phyloP scores from a whole-genome alignment of 2,329 filamentous ascomycete species.

The Teratosphaeria pseudoeucalypti region DNA sequence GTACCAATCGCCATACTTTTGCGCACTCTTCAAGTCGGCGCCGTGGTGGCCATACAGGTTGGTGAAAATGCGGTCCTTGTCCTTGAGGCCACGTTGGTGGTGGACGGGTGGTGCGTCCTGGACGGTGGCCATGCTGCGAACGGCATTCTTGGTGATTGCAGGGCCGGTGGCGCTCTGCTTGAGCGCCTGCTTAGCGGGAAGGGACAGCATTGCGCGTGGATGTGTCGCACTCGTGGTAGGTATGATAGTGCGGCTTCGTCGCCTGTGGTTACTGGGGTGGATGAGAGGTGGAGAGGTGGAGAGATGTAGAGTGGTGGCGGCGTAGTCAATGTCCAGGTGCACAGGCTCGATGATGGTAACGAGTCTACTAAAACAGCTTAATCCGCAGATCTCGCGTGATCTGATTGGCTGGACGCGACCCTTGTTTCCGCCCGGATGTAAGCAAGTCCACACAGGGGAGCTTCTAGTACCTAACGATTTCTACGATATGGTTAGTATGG shows the following conservation, averaged over 20 bases:
- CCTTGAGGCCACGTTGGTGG: conserved; percentile 75
- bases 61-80: conserved; percentile 98
- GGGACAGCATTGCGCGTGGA: conserved; percentile 20
- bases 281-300: not conserved
- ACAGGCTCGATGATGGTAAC: not conserved
- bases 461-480: too few species aligned
- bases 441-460: not conserved
- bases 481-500: too few species aligned
- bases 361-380: not conserved
- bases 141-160: conserved; percentile 13
- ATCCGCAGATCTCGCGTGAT: not conserved
- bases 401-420: not conserved
- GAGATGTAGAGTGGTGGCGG: not conserved
- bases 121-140: conserved; percentile 56
- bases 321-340: not conserved
- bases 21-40: conserved; percentile 81
- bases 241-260: conserved; percentile 15
- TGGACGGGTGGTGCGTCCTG: conserved; percentile 46
- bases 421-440: not conserved
- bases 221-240: not conserved
- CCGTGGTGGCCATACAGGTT: conserved; percentile 94
- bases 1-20: conserved; percentile 98
- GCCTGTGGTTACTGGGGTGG: conserved; percentile 6
- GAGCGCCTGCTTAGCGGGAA: conserved; percentile 21
- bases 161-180: conserved; percentile 17